Base-by-base conservation (phyloP, 345 rosid genomes). In the Orychophragmus violaceus region DNA sequence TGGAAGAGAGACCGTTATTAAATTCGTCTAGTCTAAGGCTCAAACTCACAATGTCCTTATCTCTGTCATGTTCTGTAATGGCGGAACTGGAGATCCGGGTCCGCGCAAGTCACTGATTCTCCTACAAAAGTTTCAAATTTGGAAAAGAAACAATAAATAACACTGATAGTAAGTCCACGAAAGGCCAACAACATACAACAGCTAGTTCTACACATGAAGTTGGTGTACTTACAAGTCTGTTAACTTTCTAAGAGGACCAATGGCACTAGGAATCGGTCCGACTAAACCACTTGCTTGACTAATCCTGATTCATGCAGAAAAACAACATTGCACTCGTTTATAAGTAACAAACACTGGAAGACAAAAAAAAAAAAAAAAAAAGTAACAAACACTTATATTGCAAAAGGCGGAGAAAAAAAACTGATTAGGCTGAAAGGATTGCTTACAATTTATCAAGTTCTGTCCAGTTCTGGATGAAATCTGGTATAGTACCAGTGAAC, bases 71-170 rank as follows among this genome's bases (percentile, higher is more conserved):
- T 41, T 33, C 14, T 3, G 8, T 27, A 75, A 74, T 0, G 80
- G 68, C 24, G 89, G 89, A 6, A 41, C 14, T 41, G 48, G 48
- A 41, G 48, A 41, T 16, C 16, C 48, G 16, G 48, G 48, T 41
- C 80, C 88, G 35, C 66, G 60, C 62, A 82, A 62, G 74, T 84
- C 88, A 70, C 56, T 78, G 30, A 87, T 82, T 71, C 87, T 82
- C 88, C 89, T 82, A 74, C 33, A 28, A 52, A 16, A 3, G 8
- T 12, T 19, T 14, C 42, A 63, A 32, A 50, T 50, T 3, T 14
- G 24, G 37, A 64, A 48, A 21, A 54, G 44, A 71, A 56, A 19
- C 23, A 5, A 36, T n/a, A 46, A 36, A 58, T 8, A 57, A 27
- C 36, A 41, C 24, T 51, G 45, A 51, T 11, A 69, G 45, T 1